Evolutionary conservation across 176 grass and related monocot species (phyloP), one percentile per base, ranked within the genome.

Genomic region (Carex myosuroides): DNA sequence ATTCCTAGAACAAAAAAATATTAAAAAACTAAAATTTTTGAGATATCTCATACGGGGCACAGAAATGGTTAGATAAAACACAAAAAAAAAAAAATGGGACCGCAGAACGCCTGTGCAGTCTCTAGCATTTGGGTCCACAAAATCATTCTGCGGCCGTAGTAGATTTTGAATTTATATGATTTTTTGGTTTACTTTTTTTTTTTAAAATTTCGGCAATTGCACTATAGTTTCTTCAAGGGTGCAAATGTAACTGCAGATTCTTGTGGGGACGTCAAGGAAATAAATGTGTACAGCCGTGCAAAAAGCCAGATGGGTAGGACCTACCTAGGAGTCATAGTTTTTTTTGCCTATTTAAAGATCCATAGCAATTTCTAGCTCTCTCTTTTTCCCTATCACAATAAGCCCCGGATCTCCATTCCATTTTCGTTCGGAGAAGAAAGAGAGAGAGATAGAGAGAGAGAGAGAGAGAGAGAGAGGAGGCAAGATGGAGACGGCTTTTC

Each of bases 321-420:
- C n/a, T n/a, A n/a, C n/a, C n/a, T 13, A 14, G n/a, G 12, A 20
- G 22, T 22, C 50, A 32, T 58, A 58, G 59, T 58, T 82, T 81
- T 81, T 44, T 50, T 46, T 32, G 22, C 5, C 79, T 81, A 81
- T 82, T 82, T 82, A 66, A 67, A 29, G 60, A 82, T 13, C 61
- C 39, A 2, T 16, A 46, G 69, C 69, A 46, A 72, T 72, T 72
- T 72, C 39, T 46, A 46, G 69, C 16, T 20, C 46, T 16, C 10
- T 16, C 35, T 35, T 12, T 71, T 29, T 5, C 22, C 44, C 42
- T 73, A 16, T 76, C 71, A 54, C 46, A 54, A 10, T 7, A 6
- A 54, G 21, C 46, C 53, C 30, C 6, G 52, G 29, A 80, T 81
- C 78, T 63, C 59, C 8, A 10, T 81, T 62, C 57, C 55, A 13